Base-by-base conservation (phyloP, 2,329 filamentous ascomycete species). In the Sclerotinia sclerotiorum region DNA sequence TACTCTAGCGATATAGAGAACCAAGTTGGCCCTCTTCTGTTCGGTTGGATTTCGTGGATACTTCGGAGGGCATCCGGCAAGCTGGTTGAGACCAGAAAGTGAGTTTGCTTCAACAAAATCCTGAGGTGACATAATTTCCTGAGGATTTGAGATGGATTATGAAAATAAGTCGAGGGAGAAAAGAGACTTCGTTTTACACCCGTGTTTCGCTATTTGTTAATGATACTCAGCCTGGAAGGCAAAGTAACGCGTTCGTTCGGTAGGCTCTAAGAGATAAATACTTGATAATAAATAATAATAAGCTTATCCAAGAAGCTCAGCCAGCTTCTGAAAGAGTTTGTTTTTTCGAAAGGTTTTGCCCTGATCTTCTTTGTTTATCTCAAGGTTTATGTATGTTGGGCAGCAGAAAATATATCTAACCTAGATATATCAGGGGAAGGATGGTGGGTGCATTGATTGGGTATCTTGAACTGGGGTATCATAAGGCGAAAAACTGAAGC, bases 1-100 rank as follows among this genome's bases (percentile, higher is more conserved):
- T 0, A 99, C 94, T 73, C 94, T 85, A 48, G 94, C 93, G 73
- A 99, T 96, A 80, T 99, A 99, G 52, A 99, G 85, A 2, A 89
- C 88, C 63, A 98, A 79, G 5, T 92, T 88, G 62, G 92, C 87
- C 71, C 89, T 86, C 71, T 83, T 86, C 74, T 85, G 81, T 73
- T 90, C 88, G 3, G 88, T 87, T 6, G 92, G 90, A 76, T 92
- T 92, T 75, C 90, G 86, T 62, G 93, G 92, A 78, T 97, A 95
- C 74, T 89, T 86, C 58, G 95, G 94, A 54, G 94, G 95, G 75
- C 97, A 93, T 64, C 90, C 86, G 71, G 95, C 94, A 71, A 97
- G 86, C 54, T 86, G 82, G 72, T 92, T 95, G 72, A 99, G 85
- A 65, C 88, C 84, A 65, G 91, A 90, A 56, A 98, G 83, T 57